Base-by-base conservation (phyloP, 352 stramenopile genomes). In the Phytopythium helicoides region DNA sequence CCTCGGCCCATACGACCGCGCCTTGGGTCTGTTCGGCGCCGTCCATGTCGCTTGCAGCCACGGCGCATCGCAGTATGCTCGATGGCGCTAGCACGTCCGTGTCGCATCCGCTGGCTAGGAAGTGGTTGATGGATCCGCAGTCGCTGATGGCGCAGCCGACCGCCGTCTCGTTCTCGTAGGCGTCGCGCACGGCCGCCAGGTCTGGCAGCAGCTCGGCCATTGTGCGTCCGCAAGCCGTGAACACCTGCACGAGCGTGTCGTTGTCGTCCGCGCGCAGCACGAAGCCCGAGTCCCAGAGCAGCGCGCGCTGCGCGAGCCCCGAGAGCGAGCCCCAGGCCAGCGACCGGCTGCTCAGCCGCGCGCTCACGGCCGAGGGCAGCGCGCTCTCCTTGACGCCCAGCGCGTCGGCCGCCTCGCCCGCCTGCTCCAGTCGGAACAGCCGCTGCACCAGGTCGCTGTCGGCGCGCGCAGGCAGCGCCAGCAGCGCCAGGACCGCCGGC, bases 281-380 rank as follows among this genome's bases (percentile, higher is more conserved):
- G 42, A 80, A 83, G 25, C 76, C 79, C 0, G 72, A 67, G 65
- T 90, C 79, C 79, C 79, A 90, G 44, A 90, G 68, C 52, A 90
- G 56, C 40, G 79, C 79, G 54, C 79, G 79, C 54, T 90, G 79
- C 53, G 83, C 73, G 52, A 88, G 58, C 0, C 76, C 76, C 12
- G 79, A 81, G 41, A 90, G 61, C 4, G 48, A 12, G 41, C 40
- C 57, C 76, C 67, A 87, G 6, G 59, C 31, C 3, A 81, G 64
- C 12, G 62, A 46, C 33, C 62, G 58, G 44, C 49, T 61, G 9
- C 42, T 55, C 47, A 86, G 55, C 7, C 72, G 57, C 42, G 46
- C 51, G 11, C 36, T 45, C 10, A 86, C 54, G 28, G 54, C 44
- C 19, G 42, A 52, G 9, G 75, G 75, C 5, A 90, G 66, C 3